phyloP scores from a whole-genome alignment of 202 grass and related monocot species.

The Elaeis oleifera region DNA sequence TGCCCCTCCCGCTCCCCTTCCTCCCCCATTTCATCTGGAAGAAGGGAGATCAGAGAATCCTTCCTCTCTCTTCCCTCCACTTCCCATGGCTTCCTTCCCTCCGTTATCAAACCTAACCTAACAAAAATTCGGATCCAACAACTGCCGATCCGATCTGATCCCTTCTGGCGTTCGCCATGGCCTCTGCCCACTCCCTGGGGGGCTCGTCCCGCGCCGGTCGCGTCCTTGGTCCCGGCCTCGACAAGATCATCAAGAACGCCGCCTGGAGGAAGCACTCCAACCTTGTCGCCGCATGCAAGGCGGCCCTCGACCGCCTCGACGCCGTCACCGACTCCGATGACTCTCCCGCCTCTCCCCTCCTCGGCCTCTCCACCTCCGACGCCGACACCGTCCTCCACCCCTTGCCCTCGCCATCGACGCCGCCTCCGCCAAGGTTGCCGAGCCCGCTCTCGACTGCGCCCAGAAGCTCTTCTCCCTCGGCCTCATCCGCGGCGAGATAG shows the following conservation, averaged over 20 bases:
- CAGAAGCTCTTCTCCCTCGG: slow-evolving; percentile 53
- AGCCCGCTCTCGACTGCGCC: slow-evolving; percentile 64
- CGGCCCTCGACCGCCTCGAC: slow-evolving; percentile 58
- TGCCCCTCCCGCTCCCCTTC: too few relatives aligned
- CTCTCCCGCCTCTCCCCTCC: slow-evolving; percentile 19
- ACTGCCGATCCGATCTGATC: too few relatives aligned
- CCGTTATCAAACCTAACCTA: too few relatives aligned
- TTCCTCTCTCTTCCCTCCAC: too few relatives aligned
- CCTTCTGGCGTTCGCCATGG: too few relatives aligned
- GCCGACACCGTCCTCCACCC: slow-evolving; percentile 46
- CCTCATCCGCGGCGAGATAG: slow-evolving; percentile 56
- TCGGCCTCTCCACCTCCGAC: slow-evolving; percentile 29
- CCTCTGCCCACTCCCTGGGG: slow-evolving; percentile 21
- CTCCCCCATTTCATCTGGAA: too few relatives aligned
- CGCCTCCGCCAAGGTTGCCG: slow-evolving; percentile 54
- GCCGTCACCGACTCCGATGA: slow-evolving; percentile 26
- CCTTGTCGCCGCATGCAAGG: slow-evolving; percentile 75
- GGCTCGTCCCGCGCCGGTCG: slow-evolving; percentile 41
- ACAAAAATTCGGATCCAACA: too few relatives aligned
- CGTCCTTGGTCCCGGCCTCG: slow-evolving; percentile 59
- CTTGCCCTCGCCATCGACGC: slow-evolving; percentile 54
- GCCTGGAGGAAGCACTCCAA: slow-evolving; percentile 76
- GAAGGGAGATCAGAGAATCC: too few relatives aligned
- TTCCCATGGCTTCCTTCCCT: too few relatives aligned
- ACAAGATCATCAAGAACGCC: slow-evolving; percentile 98